A percentile compares a stretch with the other conserved stretches of the same genome.
Conservation (phyloP, 352 stramenopile species). For the Phytophthora europaea region DNA sequence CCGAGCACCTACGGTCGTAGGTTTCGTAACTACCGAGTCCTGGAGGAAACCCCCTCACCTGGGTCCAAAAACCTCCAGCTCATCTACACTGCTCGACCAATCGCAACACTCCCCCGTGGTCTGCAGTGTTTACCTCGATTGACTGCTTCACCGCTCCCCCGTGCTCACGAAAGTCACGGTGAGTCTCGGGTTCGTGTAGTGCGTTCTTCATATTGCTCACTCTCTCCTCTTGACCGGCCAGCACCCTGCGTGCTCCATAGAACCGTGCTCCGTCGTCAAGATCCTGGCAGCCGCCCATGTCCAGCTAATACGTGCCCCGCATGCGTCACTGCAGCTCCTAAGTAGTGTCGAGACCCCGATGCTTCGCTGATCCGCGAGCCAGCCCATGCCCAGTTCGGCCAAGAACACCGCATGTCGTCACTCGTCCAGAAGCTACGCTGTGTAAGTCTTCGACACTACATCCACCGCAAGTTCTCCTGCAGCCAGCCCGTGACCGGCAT, state of each 20-base stretch:
- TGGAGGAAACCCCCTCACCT: conserved; percentile 10
- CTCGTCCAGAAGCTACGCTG: too few relatives aligned
- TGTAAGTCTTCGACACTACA: too few relatives aligned
- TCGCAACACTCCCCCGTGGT: conserved; percentile 24
- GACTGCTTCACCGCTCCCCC: conserved; percentile 2
- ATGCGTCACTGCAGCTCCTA: too few relatives aligned
- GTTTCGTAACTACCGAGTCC: conserved; percentile 10
- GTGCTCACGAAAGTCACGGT: conserved; percentile 1
- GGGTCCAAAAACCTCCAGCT: conserved; percentile 10
- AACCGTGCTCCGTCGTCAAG: not conserved
- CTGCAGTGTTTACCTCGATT: not conserved
- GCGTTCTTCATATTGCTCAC: not conserved
- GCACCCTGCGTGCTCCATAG: not conserved
- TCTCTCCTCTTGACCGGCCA: not conserved
- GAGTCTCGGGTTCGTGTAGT: conserved; percentile 1
- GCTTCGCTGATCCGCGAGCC: too few relatives aligned
- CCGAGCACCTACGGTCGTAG: too few relatives aligned
- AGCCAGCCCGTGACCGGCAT: not conserved
- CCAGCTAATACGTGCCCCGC: too few relatives aligned
- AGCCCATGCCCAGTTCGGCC: too few relatives aligned
- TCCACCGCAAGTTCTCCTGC: not conserved
- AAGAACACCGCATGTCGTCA: too few relatives aligned
- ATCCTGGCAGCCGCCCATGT: too few relatives aligned
- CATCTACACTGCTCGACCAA: conserved; percentile 13
- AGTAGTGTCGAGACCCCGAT: too few relatives aligned